Conservation (phyloP, 345 rosid species). For the Barbarea vulgaris region DNA sequence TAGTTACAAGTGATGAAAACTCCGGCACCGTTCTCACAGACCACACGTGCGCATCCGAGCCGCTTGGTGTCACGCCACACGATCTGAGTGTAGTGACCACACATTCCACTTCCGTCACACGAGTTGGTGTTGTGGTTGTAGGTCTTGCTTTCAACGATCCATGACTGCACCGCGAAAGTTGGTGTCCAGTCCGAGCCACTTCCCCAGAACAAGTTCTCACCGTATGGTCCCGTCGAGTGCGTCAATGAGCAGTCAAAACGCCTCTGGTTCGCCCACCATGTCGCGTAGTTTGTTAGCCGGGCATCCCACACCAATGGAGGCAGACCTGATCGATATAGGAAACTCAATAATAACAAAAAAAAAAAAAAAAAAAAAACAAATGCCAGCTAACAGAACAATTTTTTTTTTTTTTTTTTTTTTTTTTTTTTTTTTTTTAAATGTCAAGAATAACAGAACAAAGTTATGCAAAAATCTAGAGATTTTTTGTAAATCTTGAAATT, state of each 20-base stretch:
- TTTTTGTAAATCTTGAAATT: neutral
- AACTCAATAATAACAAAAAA: too few relatives aligned
- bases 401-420: too few relatives aligned
- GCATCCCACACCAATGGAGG: slow-evolving; percentile 63
- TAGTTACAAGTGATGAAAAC: slow-evolving; percentile 91
- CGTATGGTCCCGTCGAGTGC: slow-evolving; percentile 84
- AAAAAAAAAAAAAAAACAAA: too few relatives aligned
- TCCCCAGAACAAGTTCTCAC: slow-evolving; percentile 97
- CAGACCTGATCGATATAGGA: slow-evolving; percentile 39
- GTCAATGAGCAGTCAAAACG: slow-evolving; percentile 61
- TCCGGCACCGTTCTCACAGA: slow-evolving; percentile 55
- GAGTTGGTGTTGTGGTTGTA: slow-evolving; percentile 61
- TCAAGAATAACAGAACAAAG: neutral
- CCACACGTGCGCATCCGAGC: slow-evolving; percentile 73
- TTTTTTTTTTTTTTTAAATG: too few relatives aligned
- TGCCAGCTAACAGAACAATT: too few relatives aligned
- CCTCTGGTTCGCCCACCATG: slow-evolving; percentile 66
- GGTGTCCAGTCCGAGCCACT: slow-evolving; percentile 77
- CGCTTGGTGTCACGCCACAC: slow-evolving; percentile 67
- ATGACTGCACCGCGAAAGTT: slow-evolving; percentile 61
- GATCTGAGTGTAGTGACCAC: slow-evolving; percentile 94
- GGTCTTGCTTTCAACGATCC: slow-evolving; percentile 68
- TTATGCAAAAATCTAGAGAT: neutral
- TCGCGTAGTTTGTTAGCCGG: slow-evolving; percentile 54
- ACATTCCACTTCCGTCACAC: slow-evolving; percentile 55